Base-by-base conservation (phyloP, 768 basidiomycete species). In the Infundibulicybe gibba region DNA sequence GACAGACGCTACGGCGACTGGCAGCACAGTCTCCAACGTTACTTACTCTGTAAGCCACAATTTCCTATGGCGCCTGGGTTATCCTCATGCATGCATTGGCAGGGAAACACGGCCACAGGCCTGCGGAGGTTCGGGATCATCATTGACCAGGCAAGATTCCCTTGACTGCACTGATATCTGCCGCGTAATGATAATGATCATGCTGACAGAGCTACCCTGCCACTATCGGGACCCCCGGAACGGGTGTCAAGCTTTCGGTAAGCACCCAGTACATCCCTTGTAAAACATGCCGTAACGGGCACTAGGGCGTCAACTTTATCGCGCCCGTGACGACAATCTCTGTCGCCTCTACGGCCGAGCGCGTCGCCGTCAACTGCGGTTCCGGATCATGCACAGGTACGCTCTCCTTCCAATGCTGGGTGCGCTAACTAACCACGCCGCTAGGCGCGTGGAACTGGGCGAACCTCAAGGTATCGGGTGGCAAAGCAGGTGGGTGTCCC, bases 311-410 rank as follows among this genome's bases (percentile, higher is more conserved):
- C 53, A 76, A 67, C 54, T 83, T 85, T 56, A 54, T 60, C 40
- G 48, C 65, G 4, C 61, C 65, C 1, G 58, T 61, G 38, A 81
- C 69, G 32, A 68, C 61, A 0, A 58, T 85, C 40, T 51, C 63
- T 0, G 77, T 83, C 17, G 54, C 41, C 21, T 66, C 60, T 44
- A 56, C 57, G 19, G 83, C 78, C 2, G 48, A 71, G 45, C 66
- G 60, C 37, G 72, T 80, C 34, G 75, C 74, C 10, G 71, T 83
- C 3, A 75, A 83, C 56, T 85, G 83, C 53, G 83, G 82, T 39
- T 21, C 32, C 2, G 71, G 68, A 2, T 63, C 76, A 20, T 84
- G 81, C 61, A 65, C 59, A 20, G 79, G 79, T 77, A 54, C 19
- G 64, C 44, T 8, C 25, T n/a, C n/a, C 40, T 35, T n/a, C n/a